phyloP scores from a whole-genome alignment of 768 basidiomycete genomes.

The Suillus ampliporus region DNA sequence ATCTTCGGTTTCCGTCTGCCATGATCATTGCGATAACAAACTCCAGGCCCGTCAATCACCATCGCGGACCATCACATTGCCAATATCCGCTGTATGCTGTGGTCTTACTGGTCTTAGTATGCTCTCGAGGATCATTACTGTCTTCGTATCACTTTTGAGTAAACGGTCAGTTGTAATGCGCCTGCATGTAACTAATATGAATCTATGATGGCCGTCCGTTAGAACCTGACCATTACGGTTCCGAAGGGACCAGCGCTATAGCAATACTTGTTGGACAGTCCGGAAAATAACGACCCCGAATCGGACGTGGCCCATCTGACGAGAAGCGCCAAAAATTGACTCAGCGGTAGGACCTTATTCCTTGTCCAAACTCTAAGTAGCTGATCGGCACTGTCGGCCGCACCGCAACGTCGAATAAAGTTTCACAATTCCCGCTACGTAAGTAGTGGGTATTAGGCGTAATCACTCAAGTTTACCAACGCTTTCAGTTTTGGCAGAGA shows the following conservation, averaged over 20 bases:
- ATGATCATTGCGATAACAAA: not conserved
- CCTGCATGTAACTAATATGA: not conserved
- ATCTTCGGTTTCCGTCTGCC: not conserved
- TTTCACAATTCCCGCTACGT: too few species aligned
- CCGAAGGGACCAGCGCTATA: slow-evolving; percentile 38
- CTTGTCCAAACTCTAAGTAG: too few species aligned
- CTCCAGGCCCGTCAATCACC: slow-evolving; percentile 38
- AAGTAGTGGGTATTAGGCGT: too few species aligned
- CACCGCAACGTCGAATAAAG: too few species aligned
- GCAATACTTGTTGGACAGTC: slow-evolving; percentile 29
- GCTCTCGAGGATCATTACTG: slow-evolving; percentile 37
- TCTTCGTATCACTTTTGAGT: slow-evolving; percentile 36
- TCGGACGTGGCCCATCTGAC: slow-evolving; percentile 3
- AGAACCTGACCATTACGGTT: slow-evolving; percentile 43
- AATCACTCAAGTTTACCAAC: too few species aligned
- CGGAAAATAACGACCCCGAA: slow-evolving; percentile 2
- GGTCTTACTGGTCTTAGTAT: slow-evolving; percentile 38
- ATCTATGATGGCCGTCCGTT: not conserved
- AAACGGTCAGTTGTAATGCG: slow-evolving; percentile 23
- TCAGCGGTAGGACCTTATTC: too few species aligned
- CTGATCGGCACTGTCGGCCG: too few species aligned
- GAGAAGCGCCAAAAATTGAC: slow-evolving; percentile 20
- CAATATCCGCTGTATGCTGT: slow-evolving; percentile 43
- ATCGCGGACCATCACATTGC: slow-evolving; percentile 39
- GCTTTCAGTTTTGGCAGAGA: too few species aligned